phyloP scores from a whole-genome alignment of 257 asterid genomes.

The Phtheirospermum japonicum region DNA sequence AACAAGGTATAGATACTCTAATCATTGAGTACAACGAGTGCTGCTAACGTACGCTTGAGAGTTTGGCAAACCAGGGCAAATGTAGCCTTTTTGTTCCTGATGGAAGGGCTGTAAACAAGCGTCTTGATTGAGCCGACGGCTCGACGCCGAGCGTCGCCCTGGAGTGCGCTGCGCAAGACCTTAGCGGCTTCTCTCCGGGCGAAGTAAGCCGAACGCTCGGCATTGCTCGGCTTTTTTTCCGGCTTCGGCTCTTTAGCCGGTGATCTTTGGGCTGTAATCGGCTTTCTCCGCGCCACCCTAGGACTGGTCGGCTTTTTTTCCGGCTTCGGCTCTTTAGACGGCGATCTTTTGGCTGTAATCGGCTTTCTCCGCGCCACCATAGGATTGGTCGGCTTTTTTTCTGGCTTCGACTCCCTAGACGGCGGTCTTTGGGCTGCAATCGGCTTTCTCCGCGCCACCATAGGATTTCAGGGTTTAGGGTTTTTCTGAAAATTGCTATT shows the following conservation, averaged over 20 bases:
- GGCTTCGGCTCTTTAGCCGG: conserved; percentile 36
- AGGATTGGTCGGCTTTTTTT: conserved; percentile 24
- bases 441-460: no score
- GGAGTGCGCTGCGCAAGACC: conserved; percentile 74
- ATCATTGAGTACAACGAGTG: conserved; percentile 1
- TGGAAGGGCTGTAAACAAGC: conserved; percentile 72
- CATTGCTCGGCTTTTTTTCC: conserved; percentile 41
- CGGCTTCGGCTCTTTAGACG: conserved; percentile 35
- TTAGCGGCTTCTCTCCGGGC: conserved; percentile 96
- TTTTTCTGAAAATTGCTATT: conserved; percentile 10
- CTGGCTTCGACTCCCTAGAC: neutral
- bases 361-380: conserved; percentile 48
- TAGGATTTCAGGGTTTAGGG: conserved; percentile 41
- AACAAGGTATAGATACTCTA: neutral
- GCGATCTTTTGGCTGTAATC: no score
- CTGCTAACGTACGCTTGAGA: conserved; percentile 66
- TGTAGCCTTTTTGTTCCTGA: conserved; percentile 82
- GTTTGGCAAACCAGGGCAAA: conserved; percentile 90
- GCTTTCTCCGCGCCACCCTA: conserved; percentile 47
- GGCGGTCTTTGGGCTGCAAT: no score
- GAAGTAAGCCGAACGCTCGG: conserved; percentile 80
- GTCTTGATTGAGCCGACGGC: conserved; percentile 87
- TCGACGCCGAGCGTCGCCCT: conserved; percentile 84
- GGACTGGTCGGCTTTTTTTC: conserved; percentile 35
- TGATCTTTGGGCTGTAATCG: conserved; percentile 23